These are phyloP conservation scores for Crithidia thermophila DNA, from an alignment of 208 protist genomes.

Conservation along the genomic window DNA sequence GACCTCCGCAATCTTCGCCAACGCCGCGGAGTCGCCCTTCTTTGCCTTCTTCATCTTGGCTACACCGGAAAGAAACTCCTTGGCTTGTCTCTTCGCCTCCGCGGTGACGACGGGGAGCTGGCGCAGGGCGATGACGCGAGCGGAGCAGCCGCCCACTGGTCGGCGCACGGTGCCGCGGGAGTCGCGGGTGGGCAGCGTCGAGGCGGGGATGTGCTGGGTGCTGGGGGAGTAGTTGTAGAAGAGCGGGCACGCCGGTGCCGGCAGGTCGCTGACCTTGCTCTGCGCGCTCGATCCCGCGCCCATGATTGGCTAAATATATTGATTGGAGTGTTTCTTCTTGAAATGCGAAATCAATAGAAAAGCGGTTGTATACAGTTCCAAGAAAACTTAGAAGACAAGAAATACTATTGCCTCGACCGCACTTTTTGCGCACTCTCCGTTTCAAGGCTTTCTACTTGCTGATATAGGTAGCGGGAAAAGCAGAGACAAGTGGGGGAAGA, in stretches of 20 bases:
- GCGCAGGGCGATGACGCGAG: constrained; percentile 34
- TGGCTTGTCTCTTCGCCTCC: constrained; percentile 13
- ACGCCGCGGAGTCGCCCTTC: background rate
- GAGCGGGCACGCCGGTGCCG: constrained; percentile 20
- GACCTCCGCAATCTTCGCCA: constrained; percentile 12
- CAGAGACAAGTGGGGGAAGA: background rate
- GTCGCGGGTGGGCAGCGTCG: constrained; percentile 28
- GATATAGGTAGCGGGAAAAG: background rate
- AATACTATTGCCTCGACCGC: background rate
- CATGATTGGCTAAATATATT: constrained; percentile 8
- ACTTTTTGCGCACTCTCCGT: no score
- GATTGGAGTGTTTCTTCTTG: background rate
- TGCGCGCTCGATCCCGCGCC: constrained; percentile 1
- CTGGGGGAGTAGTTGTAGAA: constrained; percentile 42
- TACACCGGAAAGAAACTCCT: constrained; percentile 13
- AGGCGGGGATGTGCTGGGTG: constrained; percentile 23
- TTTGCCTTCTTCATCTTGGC: constrained; percentile 10
- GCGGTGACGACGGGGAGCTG: constrained; percentile 24
- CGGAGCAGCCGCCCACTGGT: constrained; percentile 31
- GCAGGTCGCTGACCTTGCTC: background rate
- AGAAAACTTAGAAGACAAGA: constrained; percentile 4
- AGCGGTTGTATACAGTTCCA: background rate
- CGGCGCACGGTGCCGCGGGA: constrained; percentile 7
- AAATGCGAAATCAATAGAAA: background rate
- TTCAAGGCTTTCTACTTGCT: background rate